phyloP scores from a whole-genome alignment of 1,139 yeast species.

The Suhomyces maxii region DNA sequence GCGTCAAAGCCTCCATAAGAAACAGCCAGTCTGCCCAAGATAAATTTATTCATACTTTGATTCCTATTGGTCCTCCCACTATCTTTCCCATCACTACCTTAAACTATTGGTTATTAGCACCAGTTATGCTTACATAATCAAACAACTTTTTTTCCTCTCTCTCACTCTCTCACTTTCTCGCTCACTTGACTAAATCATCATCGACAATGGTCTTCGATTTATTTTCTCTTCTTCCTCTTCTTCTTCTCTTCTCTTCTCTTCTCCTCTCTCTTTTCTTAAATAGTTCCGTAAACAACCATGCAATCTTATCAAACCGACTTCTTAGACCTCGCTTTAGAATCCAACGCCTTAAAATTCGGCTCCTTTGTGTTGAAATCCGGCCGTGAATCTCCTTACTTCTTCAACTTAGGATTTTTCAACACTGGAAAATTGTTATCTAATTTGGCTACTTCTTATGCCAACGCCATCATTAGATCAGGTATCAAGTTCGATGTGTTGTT shows the following conservation, averaged over 20 bases:
- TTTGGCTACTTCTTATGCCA: constrained; percentile 85
- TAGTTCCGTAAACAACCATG: constrained; percentile 13
- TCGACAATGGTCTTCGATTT: no score
- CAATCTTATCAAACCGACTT: constrained; percentile 60
- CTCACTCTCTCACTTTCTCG: no score
- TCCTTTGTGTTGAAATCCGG: constrained; percentile 89
- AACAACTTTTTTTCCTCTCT: no score
- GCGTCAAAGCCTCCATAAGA: no score
- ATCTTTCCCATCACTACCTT: no score
- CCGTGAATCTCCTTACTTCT: constrained; percentile 92
- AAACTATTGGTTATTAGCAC: no score
- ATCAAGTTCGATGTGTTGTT: constrained; percentile 86
- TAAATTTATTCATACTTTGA: no score
- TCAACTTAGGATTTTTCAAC: constrained; percentile 87
- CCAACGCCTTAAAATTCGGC: constrained; percentile 84
- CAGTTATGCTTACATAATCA: no score
- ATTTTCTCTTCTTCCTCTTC: neutral
- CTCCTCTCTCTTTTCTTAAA: constrained; percentile 7
- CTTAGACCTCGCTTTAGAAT: constrained; percentile 76
- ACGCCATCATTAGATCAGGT: constrained; percentile 77
- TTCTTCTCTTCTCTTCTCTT: constrained; percentile 3
- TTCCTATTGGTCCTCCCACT: no score
- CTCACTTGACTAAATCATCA: no score
- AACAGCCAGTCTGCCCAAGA: no score
- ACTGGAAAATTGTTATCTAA: constrained; percentile 76